Conservation (phyloP, 2,329 filamentous ascomycete species). For the Colletotrichum tropicale region DNA sequence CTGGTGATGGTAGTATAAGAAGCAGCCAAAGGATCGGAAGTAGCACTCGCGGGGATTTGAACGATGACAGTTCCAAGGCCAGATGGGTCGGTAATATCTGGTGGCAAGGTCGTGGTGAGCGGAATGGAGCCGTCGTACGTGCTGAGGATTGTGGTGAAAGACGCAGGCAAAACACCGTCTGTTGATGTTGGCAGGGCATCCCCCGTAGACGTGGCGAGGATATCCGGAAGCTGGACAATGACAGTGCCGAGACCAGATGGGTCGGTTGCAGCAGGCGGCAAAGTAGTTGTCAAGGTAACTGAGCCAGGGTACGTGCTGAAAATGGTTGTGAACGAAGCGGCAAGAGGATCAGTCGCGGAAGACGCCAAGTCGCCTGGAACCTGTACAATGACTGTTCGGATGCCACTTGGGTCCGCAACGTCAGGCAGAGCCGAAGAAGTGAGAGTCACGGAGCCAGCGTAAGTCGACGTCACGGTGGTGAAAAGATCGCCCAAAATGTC, state of each 20-base stretch:
- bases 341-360: neutral
- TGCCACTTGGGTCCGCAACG: neutral
- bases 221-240: neutral
- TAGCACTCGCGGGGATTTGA: neutral
- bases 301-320: neutral
- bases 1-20: neutral
- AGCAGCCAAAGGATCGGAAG: neutral
- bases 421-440: neutral
- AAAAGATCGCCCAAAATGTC: neutral
- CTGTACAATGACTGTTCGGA: neutral
- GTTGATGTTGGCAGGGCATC: neutral
- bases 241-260: neutral
- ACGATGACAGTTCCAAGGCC: neutral
- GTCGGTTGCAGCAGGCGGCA: neutral
- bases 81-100: neutral
- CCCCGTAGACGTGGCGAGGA: neutral
- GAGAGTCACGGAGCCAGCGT: neutral
- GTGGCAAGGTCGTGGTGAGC: neutral
- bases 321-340: neutral
- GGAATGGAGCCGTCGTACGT: neutral
- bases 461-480: neutral
- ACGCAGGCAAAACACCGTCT: neutral
- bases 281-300: neutral
- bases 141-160: neutral
- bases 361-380: neutral